Conservation (phyloP, 139 green algal genomes). For the Raphidocelis subcapitata region DNA sequence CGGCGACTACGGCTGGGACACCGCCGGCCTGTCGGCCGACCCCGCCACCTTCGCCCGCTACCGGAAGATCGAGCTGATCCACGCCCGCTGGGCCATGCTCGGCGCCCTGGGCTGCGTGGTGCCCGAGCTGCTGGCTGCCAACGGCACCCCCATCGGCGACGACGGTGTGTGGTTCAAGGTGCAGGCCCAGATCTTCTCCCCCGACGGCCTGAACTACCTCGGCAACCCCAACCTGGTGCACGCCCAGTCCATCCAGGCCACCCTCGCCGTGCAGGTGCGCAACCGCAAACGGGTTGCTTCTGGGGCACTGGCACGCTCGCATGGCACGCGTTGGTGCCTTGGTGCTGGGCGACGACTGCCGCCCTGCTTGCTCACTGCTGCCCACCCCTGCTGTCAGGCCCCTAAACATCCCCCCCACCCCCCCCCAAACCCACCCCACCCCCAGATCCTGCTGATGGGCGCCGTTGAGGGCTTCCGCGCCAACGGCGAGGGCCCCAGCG, state of each 20-base stretch:
- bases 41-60: slow-evolving; percentile 69
- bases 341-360: background rate
- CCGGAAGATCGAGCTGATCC: slow-evolving; percentile 84
- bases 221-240: slow-evolving; percentile 92
- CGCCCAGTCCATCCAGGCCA: slow-evolving; percentile 93
- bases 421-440: too few relatives aligned
- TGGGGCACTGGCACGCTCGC: background rate
- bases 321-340: background rate
- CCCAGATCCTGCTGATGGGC: slow-evolving; percentile 89
- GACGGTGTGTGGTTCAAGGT: slow-evolving; percentile 95
- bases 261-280: slow-evolving; percentile 82
- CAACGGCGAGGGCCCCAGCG: slow-evolving; percentile 60
- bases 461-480: slow-evolving; percentile 83
- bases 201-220: slow-evolving; percentile 90
- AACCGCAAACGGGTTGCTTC: too few relatives aligned
- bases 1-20: slow-evolving; percentile 95
- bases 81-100: slow-evolving; percentile 94
- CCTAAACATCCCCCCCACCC: too few relatives aligned
- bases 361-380: background rate
- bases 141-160: slow-evolving; percentile 60
- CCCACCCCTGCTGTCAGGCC: too few relatives aligned
- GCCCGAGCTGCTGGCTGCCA: slow-evolving; percentile 54
- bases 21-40: slow-evolving; percentile 93
- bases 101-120: slow-evolving; percentile 88
- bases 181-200: slow-evolving; percentile 89